Conservation (phyloP, 225 moss, liverwort and hornwort species). For the Asterella californica region DNA sequence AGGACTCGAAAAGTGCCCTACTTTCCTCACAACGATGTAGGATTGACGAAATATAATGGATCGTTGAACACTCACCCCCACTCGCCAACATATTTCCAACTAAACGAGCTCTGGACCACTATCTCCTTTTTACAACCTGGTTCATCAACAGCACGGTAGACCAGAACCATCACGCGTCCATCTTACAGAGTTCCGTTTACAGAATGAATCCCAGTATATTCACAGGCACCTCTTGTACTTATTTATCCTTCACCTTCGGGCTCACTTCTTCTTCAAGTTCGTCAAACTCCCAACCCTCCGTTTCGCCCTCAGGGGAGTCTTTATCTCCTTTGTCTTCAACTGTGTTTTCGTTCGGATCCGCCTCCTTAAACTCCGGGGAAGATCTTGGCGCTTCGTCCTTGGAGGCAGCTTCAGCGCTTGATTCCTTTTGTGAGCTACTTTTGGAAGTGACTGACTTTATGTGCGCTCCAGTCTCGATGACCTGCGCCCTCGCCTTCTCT, state of each 20-base stretch:
- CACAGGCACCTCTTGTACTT: constrained; percentile 12
- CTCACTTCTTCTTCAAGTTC: constrained; percentile 42
- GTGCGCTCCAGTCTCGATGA: constrained; percentile 45
- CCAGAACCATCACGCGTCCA: constrained; percentile 19
- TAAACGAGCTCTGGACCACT: constrained; percentile 20
- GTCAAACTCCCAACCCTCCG: constrained; percentile 54
- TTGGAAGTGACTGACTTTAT: constrained; percentile 32
- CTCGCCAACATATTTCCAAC: constrained; percentile 23
- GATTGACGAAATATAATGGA: not conserved
- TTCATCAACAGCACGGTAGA: constrained; percentile 12
- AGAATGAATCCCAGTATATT: constrained; percentile 22
- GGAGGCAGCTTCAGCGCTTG: constrained; percentile 3
- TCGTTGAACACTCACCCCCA: constrained; percentile 16
- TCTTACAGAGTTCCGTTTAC: constrained; percentile 5
- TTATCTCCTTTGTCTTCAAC: constrained; percentile 13
- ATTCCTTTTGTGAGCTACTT: constrained; percentile 29
- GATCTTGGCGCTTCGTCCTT: constrained; percentile 23
- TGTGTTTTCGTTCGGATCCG: constrained; percentile 15
- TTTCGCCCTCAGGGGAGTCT: constrained; percentile 29
- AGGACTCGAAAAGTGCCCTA: constrained; percentile 15
- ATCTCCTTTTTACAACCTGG: constrained; percentile 29
- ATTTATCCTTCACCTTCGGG: constrained; percentile 27
- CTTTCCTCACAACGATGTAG: not conserved
- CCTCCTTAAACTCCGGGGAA: constrained; percentile 8
- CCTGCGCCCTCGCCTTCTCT: constrained; percentile 46